phyloP scores from a whole-genome alignment of 23 red algal species.

The Cyanidiococcus yangmingshanensis region DNA sequence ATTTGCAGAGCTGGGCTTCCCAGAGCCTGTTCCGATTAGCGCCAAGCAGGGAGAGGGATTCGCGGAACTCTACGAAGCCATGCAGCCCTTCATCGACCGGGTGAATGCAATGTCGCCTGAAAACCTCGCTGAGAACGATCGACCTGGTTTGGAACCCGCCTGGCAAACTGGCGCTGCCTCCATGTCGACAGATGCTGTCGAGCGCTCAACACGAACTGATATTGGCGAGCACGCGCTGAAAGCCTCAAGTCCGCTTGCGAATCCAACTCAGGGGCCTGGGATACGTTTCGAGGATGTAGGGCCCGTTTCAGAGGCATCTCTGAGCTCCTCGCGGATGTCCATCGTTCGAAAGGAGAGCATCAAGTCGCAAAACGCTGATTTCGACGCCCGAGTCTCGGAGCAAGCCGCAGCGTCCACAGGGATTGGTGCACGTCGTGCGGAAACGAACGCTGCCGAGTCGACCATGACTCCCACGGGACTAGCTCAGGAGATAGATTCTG shows the following conservation, averaged over 20 bases:
- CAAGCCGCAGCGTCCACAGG: background rate
- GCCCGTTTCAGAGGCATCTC: background rate
- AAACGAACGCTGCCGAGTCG: background rate
- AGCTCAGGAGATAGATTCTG: background rate
- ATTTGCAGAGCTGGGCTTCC: slow-evolving; percentile 58
- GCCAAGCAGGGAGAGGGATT: slow-evolving; percentile 66
- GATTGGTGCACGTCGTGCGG: background rate
- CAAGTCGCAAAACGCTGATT: background rate
- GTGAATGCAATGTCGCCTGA: background rate
- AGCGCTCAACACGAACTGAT: background rate
- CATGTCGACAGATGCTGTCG: background rate
- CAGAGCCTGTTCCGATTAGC: slow-evolving; percentile 47
- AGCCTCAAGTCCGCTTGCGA: no score
- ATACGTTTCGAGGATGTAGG: background rate
- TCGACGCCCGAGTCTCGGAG: background rate
- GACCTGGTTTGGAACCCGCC: background rate
- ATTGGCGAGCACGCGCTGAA: no score
- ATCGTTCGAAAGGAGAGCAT: background rate
- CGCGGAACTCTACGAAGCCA: slow-evolving; percentile 56
- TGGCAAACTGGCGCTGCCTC: background rate
- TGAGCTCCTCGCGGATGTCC: background rate
- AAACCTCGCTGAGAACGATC: background rate
- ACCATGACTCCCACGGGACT: background rate
- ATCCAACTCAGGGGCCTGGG: background rate
- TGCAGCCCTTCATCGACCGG: slow-evolving; percentile 1